Evolutionary conservation across 2,329 filamentous ascomycete species (phyloP).

Genomic region (Sclerotinia spermophila): DNA sequence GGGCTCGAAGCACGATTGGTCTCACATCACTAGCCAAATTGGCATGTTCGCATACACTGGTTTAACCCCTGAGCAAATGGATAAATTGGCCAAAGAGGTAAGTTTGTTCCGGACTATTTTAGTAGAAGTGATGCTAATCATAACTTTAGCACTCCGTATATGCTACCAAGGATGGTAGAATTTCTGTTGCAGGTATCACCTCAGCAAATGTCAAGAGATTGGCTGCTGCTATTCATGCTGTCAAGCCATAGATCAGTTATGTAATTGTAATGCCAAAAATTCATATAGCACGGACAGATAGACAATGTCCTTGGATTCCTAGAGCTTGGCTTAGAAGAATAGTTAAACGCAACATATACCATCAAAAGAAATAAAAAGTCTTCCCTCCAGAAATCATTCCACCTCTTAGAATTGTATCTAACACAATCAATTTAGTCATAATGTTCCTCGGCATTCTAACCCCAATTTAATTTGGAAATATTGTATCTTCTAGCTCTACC

Average conservation of each 20-base stretch:
- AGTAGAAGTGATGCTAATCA: constrained; percentile 20
- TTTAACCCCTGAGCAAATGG: constrained; percentile 87
- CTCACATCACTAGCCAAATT: constrained; percentile 97
- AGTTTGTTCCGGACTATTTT: constrained; percentile 35
- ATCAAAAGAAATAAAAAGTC: neutral
- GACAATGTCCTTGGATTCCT: neutral
- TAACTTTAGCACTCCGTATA: constrained; percentile 76
- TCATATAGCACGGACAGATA: neutral
- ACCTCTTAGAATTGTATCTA: no score
- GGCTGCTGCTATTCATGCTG: constrained; percentile 79
- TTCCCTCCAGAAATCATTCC: neutral
- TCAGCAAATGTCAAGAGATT: constrained; percentile 73
- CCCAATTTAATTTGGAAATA: neutral
- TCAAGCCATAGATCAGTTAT: constrained; percentile 49
- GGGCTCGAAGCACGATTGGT: constrained; percentile 96
- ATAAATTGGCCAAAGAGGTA: constrained; percentile 79
- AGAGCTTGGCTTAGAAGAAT: neutral
- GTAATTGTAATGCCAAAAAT: neutral
- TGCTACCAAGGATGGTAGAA: constrained; percentile 87
- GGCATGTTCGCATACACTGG: constrained; percentile 99
- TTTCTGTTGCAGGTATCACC: constrained; percentile 82
- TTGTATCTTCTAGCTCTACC: neutral
- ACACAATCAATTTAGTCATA: neutral
- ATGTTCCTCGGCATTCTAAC: neutral
- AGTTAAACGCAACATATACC: neutral